Percentiles rank a stretch among this genome's conserved stretches.
Conservation (phyloP, 2,329 filamentous ascomycete genomes). For the Pseudogymnoascus sp. region DNA sequence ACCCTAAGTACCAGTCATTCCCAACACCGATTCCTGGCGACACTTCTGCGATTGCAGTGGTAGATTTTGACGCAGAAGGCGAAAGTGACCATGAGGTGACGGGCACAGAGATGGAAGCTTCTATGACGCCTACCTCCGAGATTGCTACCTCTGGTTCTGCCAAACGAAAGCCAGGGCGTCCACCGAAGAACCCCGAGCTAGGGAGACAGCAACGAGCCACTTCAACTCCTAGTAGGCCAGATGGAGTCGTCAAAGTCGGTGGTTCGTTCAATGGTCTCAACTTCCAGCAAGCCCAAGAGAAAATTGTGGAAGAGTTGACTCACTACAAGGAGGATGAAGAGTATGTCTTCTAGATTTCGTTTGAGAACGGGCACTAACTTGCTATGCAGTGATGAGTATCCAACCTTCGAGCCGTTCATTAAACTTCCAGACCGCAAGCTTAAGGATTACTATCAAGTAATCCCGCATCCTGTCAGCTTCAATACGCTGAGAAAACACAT, state of each 20-base stretch:
- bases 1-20: constrained; percentile 58
- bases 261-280: constrained; percentile 62
- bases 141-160: constrained; percentile 5
- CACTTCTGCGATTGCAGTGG: constrained; percentile 25
- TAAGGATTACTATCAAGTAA: constrained; percentile 81
- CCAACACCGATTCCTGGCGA: constrained; percentile 66
- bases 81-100: constrained; percentile 27
- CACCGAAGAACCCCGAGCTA: constrained; percentile 21
- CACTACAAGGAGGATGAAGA: constrained; percentile 56
- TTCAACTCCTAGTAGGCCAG: constrained; percentile 37
- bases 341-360: constrained; percentile 36
- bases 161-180: constrained; percentile 21
- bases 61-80: constrained; percentile 29
- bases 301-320: constrained; percentile 70
- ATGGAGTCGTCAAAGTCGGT: constrained; percentile 39
- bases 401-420: constrained; percentile 66
- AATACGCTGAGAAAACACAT: constrained; percentile 71
- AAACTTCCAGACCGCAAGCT: constrained; percentile 68
- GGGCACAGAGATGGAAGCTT: constrained; percentile 17
- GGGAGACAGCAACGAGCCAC: constrained; percentile 32
- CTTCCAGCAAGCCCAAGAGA: constrained; percentile 82
- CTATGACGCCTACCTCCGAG: neutral
- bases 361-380: constrained; percentile 4
- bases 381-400: constrained; percentile 54
- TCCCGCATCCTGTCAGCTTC: constrained; percentile 73